Base-by-base conservation (phyloP, 805 yeast genomes). In the Pichia californica region DNA sequence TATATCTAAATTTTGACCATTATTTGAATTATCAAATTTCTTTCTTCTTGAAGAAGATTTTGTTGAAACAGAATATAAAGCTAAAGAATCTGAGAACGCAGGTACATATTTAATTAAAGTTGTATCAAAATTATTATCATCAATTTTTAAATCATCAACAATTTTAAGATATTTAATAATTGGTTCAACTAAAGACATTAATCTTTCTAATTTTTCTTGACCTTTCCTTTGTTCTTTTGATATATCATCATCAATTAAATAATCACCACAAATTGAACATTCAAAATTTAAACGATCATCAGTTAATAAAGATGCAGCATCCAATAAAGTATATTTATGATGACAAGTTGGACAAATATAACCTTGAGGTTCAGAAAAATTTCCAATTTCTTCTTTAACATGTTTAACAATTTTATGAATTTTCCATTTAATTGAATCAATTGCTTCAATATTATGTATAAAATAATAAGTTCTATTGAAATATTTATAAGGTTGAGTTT, bases 381-480 rank as follows among this genome's bases (percentile, higher is more conserved):
- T 84, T 40, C 87, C 81, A 66, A 91, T 75, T 55, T 88, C 95
- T 50, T 83, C 86, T 57, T 87, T 87, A 44, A 89, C 71, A 43
- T 72, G 62, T 52, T 81, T 82, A 13, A 87, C 97, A 23, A 93
- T 74, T 37, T 85, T 77, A 61, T 91, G 96, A 46, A 91, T 85
- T 58, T 89, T 88, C 98, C 98, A 93, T 64, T 93, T 93, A 59
- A 93, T 79, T 4, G 96, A 79, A 65, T 93, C 99, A 32, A 93
- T 86, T 0, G 98, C 95, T 61, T 88, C 95, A 3, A 96, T 87
- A 59, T 77, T 79, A 58, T 88, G 96, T 43, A 91, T 81, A 38
- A 50, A 62, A 62, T 77, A 93, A 65, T 83, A 93, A 55, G 88
- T 88, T 3, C 91, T 83, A 54, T 89, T 74, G 37, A 81, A 79